Base-by-base conservation (phyloP, 164 flowering plant genomes). In the Tinospora cordifolia region DNA sequence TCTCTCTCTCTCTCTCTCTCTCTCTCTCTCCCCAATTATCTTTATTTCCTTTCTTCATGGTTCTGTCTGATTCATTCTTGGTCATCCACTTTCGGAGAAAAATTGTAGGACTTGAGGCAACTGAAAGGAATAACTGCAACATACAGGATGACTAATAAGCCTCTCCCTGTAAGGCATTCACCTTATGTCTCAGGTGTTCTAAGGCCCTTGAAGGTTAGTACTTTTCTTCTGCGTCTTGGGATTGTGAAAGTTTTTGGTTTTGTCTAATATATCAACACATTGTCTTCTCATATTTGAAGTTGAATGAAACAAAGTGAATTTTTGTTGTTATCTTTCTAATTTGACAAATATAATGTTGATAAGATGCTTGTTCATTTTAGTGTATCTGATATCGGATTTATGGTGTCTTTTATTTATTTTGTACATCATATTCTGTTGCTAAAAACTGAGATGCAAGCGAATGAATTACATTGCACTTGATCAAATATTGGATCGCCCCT, bases 121-220 rank as follows among this genome's bases (percentile, higher is more conserved):
- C 70, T 94, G 73, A 94, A 90, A 83, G 98, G 97, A 63, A 90
- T 95, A 76, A 84, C 90, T 71, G 87, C 99, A 69, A 88, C 96
- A 17, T 95, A 84, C 74, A 86, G 98, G 81, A 87, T 95, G 97
- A 87, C 94, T 25, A 89, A 92, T 83, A 95, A 89, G 80, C 97
- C 98, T 46, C 88, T 84, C 75, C 99, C 97, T 75, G 86, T 83
- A 46, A 80, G 97, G 80, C 96, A 92, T 83, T 95, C 99, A 54
- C 92, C 88, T 8, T 92, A 95, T 79, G 97, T 92, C 13, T 71
- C 94, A 9, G 90, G 89, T 36, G 81, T 90, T 54, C 78, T 95
- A 76, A 90, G 90, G 47, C 97, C 93, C 8, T 64, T 95, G 67
- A 87, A 89, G 97, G 99, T 90, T 79, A 69, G 75, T 65, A 22